Percentiles rank a stretch among this genome's conserved stretches.
Conservation (phyloP, 139 green algal species). For the Diplosphaera chodatii region DNA sequence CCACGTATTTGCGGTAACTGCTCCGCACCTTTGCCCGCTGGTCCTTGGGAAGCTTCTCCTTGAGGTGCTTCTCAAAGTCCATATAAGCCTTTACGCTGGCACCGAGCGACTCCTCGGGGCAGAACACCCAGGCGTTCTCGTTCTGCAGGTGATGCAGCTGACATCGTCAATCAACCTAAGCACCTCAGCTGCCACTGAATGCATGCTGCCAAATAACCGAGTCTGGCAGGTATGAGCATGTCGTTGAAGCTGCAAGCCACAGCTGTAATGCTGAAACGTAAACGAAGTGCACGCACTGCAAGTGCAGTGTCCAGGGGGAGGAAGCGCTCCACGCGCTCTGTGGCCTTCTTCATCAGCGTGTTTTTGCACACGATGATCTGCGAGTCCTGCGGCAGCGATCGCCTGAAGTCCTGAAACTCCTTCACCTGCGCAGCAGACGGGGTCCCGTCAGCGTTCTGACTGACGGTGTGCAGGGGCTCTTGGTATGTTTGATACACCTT, state of each 20-base stretch:
- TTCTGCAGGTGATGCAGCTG: constrained; percentile 35
- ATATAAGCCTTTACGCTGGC: constrained; percentile 66
- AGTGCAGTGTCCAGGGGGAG: neutral
- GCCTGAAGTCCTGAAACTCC: constrained; percentile 68
- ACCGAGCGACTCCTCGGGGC: constrained; percentile 70
- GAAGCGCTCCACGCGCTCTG: constrained; percentile 38
- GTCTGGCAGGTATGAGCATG: too few species aligned
- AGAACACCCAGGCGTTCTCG: constrained; percentile 87
- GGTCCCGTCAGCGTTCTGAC: too few species aligned
- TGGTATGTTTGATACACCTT: too few species aligned
- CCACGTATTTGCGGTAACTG: too few species aligned
- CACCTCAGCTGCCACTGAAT: too few species aligned
- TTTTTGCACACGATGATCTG: constrained; percentile 81
- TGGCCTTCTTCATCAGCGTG: constrained; percentile 67
- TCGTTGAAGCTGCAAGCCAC: too few species aligned
- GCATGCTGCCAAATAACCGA: too few species aligned
- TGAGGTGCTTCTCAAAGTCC: constrained; percentile 63
- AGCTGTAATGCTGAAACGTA: neutral
- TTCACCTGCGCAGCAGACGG: constrained; percentile 43
- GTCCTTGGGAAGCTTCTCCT: constrained; percentile 34
- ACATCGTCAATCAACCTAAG: too few species aligned
- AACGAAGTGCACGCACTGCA: neutral
- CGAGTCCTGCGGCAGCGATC: constrained; percentile 51
- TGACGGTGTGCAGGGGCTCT: too few species aligned
- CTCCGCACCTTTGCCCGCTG: constrained; percentile 22